phyloP scores from a whole-genome alignment of 2,329 filamentous ascomycete species.

The Neocatenulostroma microsporum region DNA sequence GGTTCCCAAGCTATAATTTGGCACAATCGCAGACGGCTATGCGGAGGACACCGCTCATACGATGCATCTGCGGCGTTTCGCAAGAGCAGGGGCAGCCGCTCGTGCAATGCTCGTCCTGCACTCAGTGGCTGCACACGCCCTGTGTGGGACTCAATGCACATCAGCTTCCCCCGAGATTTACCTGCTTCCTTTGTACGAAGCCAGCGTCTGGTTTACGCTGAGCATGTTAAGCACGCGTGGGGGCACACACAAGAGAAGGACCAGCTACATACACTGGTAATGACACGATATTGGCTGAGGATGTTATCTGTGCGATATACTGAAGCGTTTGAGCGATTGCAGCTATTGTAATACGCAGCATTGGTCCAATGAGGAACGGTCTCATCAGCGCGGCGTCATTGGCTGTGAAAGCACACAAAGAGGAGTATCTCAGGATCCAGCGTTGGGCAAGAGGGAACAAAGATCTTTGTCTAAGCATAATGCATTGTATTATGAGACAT shows the following conservation, averaged over 20 bases:
- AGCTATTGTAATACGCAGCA: too few relatives aligned
- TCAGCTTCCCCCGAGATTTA: conserved; percentile 40
- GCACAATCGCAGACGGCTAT: neutral
- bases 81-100: conserved; percentile 49
- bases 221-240: conserved; percentile 1
- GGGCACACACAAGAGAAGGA: too few relatives aligned
- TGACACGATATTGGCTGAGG: too few relatives aligned
- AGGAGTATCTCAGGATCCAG: too few relatives aligned
- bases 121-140: conserved; percentile 54
- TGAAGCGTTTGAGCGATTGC: too few relatives aligned
- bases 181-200: conserved; percentile 44
- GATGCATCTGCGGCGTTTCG: conserved; percentile 51
- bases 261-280: too few relatives aligned
- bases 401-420: too few relatives aligned
- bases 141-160: conserved; percentile 49
- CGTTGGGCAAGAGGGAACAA: too few relatives aligned
- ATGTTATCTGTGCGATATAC: too few relatives aligned
- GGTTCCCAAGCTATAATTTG: neutral
- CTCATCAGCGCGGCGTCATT: too few relatives aligned
- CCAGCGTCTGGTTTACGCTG: conserved; percentile 5
- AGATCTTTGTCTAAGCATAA: neutral
- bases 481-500: neutral
- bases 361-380: too few relatives aligned
- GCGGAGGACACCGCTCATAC: conserved; percentile 35
- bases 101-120: conserved; percentile 57